phyloP scores from a whole-genome alignment of 306 rosid species.

The Macrotyloma uniflorum region DNA sequence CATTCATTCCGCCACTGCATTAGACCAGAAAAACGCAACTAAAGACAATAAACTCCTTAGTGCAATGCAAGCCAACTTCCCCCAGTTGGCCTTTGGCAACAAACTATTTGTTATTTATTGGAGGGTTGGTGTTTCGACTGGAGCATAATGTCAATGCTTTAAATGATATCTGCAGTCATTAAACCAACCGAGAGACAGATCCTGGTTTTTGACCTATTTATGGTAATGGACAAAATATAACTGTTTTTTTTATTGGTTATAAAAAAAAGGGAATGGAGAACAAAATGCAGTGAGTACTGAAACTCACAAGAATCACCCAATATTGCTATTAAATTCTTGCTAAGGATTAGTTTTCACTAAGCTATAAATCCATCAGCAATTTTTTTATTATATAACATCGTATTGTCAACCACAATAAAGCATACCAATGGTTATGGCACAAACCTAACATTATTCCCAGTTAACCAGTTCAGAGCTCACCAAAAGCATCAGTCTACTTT shows the following conservation, averaged over 20 bases:
- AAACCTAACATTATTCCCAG: slow-evolving; percentile 29
- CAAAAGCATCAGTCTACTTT: slow-evolving; percentile 88
- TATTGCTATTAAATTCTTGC: slow-evolving; percentile 7
- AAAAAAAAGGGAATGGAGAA: background rate
- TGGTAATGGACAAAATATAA: background rate
- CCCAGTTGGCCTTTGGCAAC: background rate
- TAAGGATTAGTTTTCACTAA: slow-evolving; percentile 14
- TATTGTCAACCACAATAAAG: slow-evolving; percentile 8
- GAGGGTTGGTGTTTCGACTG: background rate
- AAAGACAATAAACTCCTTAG: background rate
- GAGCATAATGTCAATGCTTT: background rate
- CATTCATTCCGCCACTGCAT: background rate
- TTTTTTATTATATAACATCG: slow-evolving; percentile 14
- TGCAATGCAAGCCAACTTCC: background rate
- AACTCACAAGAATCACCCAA: background rate
- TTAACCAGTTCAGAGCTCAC: slow-evolving; percentile 63
- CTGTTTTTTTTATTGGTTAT: background rate
- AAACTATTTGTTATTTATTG: background rate
- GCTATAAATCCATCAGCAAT: slow-evolving; percentile 14
- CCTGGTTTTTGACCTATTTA: background rate
- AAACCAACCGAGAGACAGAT: background rate
- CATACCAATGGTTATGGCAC: slow-evolving; percentile 29
- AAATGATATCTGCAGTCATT: background rate
- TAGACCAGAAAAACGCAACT: background rate
- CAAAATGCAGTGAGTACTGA: background rate